Evolutionary conservation across 495 filamentous ascomycete species (phyloP).

Genomic region (Massariosphaeria phaeospora): DNA sequence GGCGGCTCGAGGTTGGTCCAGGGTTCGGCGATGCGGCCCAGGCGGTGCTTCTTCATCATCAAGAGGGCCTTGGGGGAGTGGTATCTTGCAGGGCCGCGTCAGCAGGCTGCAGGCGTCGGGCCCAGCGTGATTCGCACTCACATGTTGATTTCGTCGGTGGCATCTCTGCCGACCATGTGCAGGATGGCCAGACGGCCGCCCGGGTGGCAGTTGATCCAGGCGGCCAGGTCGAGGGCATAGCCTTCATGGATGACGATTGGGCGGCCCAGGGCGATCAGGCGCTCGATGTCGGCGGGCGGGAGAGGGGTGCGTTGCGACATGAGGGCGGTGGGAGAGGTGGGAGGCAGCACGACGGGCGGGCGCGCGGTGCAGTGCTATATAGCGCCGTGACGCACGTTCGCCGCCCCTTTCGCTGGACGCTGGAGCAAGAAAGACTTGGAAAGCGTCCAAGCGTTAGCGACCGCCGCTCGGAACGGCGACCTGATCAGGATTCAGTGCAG

Average conservation of each 20-base stretch:
- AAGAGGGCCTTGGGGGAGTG: constrained; percentile 30
- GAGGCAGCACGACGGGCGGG: too few species aligned
- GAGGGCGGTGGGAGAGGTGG: background rate
- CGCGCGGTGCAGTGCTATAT: too few species aligned
- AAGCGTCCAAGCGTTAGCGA: too few species aligned
- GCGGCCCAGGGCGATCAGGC: constrained; percentile 45
- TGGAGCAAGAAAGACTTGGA: too few species aligned
- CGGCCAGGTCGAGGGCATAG: constrained; percentile 43
- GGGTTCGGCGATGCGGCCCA: constrained; percentile 32
- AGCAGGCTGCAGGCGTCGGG: background rate
- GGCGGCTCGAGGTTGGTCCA: constrained; percentile 39
- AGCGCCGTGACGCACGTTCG: too few species aligned
- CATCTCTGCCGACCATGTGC: constrained; percentile 51
- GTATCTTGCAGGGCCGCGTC: constrained; percentile 27
- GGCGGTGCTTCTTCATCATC: constrained; percentile 35
- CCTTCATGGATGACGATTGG: constrained; percentile 46
- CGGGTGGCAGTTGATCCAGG: constrained; percentile 47
- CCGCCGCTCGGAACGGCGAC: too few species aligned
- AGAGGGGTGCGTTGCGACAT: constrained; percentile 20
- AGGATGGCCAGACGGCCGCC: constrained; percentile 45
- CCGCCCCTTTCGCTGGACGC: too few species aligned
- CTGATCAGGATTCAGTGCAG: too few species aligned
- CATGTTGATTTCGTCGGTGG: constrained; percentile 50
- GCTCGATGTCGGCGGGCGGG: constrained; percentile 35
- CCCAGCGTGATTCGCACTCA: constrained; percentile 24